Evolutionary conservation across 257 asterid species (phyloP).

Genomic region (Solanum sparsipilum): DNA sequence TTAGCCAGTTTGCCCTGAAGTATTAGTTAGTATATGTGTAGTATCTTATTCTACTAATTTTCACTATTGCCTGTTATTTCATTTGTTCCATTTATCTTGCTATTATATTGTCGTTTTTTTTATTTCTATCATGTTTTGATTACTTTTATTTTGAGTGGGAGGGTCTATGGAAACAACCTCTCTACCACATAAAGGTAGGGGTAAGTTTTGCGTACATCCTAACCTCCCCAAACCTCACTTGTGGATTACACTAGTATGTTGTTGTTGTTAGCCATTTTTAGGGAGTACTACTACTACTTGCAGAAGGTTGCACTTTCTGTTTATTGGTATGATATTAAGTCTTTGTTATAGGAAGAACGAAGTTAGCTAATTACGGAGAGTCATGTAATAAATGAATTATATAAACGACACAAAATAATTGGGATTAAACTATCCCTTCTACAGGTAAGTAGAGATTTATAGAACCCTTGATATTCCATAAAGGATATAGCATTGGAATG

Average conservation of each 20-base stretch:
- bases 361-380: background rate
- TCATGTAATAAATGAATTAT: background rate
- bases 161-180: background rate
- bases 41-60: background rate
- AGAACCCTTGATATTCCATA: background rate
- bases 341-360: background rate
- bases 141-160: background rate
- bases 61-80: background rate
- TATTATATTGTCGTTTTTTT: background rate
- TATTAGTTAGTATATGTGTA: background rate
- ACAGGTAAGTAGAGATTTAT: background rate
- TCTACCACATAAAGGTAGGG: background rate
- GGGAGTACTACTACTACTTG: background rate
- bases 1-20: background rate
- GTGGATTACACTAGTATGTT: background rate
- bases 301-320: background rate
- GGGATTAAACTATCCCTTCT: background rate
- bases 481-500: background rate
- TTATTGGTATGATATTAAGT: background rate
- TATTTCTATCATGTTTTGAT: background rate
- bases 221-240: background rate
- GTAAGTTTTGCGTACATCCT: background rate
- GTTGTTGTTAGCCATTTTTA: background rate
- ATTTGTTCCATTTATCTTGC: background rate
- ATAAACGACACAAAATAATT: background rate